Percentiles rank a stretch among this genome's conserved stretches.
Conservation (phyloP, 2,329 filamentous ascomycete genomes). For the Neocucurbitaria cava region DNA sequence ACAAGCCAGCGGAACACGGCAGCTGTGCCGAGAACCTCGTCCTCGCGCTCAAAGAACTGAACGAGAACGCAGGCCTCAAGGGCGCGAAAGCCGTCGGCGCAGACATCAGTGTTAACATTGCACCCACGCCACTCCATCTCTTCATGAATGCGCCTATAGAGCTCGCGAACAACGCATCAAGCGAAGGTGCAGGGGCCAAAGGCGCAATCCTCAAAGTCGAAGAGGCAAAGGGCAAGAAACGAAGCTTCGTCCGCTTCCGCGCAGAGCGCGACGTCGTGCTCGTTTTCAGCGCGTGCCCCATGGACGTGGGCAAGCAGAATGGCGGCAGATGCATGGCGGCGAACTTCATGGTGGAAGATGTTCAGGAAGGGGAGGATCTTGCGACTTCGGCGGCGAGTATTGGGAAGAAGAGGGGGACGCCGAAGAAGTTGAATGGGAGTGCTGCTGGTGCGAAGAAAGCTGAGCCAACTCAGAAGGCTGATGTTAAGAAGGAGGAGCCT, state of each 20-base stretch:
- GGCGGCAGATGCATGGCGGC: slow-evolving; percentile 48
- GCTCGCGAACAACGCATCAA: slow-evolving; percentile 14
- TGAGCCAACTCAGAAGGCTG: slow-evolving; percentile 9
- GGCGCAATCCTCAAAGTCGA: slow-evolving; percentile 37
- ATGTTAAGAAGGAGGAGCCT: slow-evolving; percentile 15
- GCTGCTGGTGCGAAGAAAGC: slow-evolving; percentile 10
- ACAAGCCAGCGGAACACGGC: slow-evolving; percentile 55
- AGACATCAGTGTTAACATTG: slow-evolving; percentile 57
- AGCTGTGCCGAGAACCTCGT: slow-evolving; percentile 59
- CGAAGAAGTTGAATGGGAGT: slow-evolving; percentile 24
- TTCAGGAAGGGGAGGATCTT: slow-evolving; percentile 30
- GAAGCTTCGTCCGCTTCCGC: slow-evolving; percentile 42
- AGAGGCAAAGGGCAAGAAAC: slow-evolving; percentile 45
- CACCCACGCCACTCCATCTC: slow-evolving; percentile 55
- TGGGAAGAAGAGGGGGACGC: slow-evolving; percentile 22
- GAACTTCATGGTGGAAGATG: slow-evolving; percentile 49
- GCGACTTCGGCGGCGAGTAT: slow-evolving; percentile 21
- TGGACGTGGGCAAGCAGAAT: slow-evolving; percentile 46
- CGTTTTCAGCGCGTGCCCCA: slow-evolving; percentile 49
- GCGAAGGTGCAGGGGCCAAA: slow-evolving; percentile 34
- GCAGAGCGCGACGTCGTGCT: slow-evolving; percentile 48
- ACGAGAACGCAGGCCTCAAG: slow-evolving; percentile 55
- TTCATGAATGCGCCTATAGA: slow-evolving; percentile 48
- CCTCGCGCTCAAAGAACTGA: slow-evolving; percentile 56
- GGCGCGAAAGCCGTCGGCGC: slow-evolving; percentile 56